Conservation (phyloP, 768 basidiomycete genomes). For the Heimioporus sp. region DNA sequence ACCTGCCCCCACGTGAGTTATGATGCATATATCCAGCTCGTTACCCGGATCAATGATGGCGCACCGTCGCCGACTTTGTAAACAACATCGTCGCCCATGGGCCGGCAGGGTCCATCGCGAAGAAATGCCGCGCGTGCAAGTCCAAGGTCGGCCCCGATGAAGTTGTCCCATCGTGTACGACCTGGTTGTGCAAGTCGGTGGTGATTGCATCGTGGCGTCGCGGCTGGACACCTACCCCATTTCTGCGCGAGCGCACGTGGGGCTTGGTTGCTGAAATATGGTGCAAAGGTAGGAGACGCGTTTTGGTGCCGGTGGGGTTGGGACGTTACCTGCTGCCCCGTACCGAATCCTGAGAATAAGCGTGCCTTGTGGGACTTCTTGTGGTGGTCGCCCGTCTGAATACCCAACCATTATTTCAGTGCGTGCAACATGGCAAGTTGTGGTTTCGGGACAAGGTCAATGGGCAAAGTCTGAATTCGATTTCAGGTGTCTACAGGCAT, state of each 20-base stretch:
- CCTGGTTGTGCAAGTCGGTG: too few relatives aligned
- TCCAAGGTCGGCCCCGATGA: constrained; percentile 9
- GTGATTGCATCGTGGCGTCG: too few relatives aligned
- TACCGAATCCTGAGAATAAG: constrained; percentile 27
- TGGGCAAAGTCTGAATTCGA: too few relatives aligned
- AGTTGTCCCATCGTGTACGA: constrained; percentile 24
- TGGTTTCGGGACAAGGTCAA: not conserved
- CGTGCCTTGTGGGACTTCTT: not conserved
- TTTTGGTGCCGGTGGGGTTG: not conserved
- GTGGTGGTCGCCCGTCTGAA: not conserved
- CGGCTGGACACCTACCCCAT: constrained; percentile 21
- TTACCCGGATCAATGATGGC: constrained; percentile 5
- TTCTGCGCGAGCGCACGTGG: constrained; percentile 17
- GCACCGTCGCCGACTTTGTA: constrained; percentile 29
- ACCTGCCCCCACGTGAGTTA: not conserved
- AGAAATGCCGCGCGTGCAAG: constrained; percentile 27
- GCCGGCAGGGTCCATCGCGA: constrained; percentile 26
- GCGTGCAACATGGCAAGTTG: constrained; percentile 6
- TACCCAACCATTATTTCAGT: constrained; percentile 7
- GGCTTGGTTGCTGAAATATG: constrained; percentile 29
- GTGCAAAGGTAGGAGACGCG: constrained; percentile 9
- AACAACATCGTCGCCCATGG: constrained; percentile 26
- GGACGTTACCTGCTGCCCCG: not conserved
- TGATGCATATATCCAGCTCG: constrained; percentile 10
- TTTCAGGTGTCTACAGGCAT: too few relatives aligned